Conservation (phyloP, 208 protist species). For the Crithidia fasciculata region DNA sequence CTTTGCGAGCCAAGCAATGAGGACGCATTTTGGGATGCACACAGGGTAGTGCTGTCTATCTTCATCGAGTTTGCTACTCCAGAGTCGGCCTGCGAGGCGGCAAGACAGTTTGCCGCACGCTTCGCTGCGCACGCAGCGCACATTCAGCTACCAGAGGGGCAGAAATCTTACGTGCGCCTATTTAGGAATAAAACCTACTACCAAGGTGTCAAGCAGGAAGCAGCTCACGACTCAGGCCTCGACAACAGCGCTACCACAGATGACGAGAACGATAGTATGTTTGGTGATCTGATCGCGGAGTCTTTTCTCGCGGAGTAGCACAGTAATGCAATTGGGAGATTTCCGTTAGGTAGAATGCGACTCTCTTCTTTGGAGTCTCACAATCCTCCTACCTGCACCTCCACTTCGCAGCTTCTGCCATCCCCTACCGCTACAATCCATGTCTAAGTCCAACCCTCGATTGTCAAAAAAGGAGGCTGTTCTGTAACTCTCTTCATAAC, state of each 20-base stretch:
- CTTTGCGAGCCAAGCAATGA: background rate
- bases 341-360: no score
- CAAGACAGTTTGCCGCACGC: conserved; percentile 44
- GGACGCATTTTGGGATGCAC: background rate
- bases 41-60: conserved; percentile 24
- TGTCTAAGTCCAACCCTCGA: no score
- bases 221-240: conserved; percentile 7
- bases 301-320: conserved; percentile 53
- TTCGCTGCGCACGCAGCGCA: conserved; percentile 17
- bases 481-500: no score
- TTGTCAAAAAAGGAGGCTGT: no score
- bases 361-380: no score
- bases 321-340: background rate
- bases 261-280: conserved; percentile 18
- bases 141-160: background rate
- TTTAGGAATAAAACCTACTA: conserved; percentile 66
- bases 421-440: no score
- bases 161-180: conserved; percentile 34
- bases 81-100: conserved; percentile 58
- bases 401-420: no score
- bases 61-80: conserved; percentile 68
- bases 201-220: conserved; percentile 41
- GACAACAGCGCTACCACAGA: background rate
- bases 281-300: conserved; percentile 44
- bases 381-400: no score